A percentile compares a stretch with the other conserved stretches of the same genome.
phyloP scores from a whole-genome alignment of 2,329 filamentous ascomycete genomes.

The Ascochyta lentis region DNA sequence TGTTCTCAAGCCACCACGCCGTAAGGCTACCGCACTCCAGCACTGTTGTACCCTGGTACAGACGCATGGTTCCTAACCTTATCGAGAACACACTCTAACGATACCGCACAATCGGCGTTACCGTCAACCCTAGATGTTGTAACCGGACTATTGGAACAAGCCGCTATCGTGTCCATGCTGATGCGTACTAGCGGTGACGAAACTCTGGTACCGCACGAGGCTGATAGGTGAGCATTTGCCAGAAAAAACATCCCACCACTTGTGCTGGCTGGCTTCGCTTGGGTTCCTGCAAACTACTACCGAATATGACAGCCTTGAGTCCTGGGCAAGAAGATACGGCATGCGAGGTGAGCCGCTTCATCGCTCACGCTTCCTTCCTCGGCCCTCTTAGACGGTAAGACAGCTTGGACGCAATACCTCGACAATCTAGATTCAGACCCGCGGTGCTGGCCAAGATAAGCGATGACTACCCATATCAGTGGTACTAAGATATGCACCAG shows the following conservation, averaged over 20 bases:
- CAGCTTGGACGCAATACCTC: not conserved
- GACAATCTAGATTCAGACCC: constrained; percentile 2
- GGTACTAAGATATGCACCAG: not conserved
- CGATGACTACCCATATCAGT: not conserved
- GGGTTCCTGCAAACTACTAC: not conserved
- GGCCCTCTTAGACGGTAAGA: constrained; percentile 1
- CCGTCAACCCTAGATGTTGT: constrained; percentile 2
- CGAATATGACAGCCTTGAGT: not conserved
- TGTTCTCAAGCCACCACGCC: not conserved
- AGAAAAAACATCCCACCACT: constrained; percentile 1
- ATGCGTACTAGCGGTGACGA: constrained; percentile 3
- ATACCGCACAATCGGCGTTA: constrained; percentile 8
- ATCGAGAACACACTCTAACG: not conserved
- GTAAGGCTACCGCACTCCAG: not conserved
- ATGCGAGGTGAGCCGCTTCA: not conserved
- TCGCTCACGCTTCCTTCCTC: not conserved
- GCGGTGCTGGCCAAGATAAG: not conserved
- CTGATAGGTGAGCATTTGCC: constrained; percentile 3
- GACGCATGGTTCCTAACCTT: not conserved
- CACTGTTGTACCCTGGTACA: not conserved
- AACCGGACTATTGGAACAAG: constrained; percentile 16
- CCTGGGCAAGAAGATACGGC: constrained; percentile 1
- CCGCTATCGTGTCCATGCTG: constrained; percentile 1
- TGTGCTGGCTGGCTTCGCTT: constrained; percentile 2
- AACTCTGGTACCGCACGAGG: constrained; percentile 7